Percentiles rank a stretch among this genome's conserved stretches.
These are phyloP conservation scores for Plasmodium vivax DNA, from an alignment of 169 alveolate genomes.

Conservation along the genomic window DNA sequence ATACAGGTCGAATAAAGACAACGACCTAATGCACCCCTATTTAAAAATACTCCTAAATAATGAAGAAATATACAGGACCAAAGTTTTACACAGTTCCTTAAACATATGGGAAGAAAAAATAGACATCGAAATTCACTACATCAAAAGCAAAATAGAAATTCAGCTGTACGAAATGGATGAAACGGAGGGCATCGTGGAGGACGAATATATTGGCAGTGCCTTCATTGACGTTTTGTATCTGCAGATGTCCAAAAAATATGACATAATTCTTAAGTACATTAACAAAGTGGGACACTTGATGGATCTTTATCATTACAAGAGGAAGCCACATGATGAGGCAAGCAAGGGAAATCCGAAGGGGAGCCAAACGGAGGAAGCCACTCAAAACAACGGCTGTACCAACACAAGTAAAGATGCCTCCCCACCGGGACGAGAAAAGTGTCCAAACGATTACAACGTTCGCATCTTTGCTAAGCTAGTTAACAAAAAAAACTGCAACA, in stretches of 20 bases:
- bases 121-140: slow-evolving; percentile 71
- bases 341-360: neutral
- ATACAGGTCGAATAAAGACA: slow-evolving; percentile 47
- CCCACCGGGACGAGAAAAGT: neutral
- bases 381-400: neutral
- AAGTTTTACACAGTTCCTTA: slow-evolving; percentile 28
- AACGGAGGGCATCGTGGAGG: slow-evolving; percentile 73
- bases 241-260: slow-evolving; percentile 43
- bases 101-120: slow-evolving; percentile 69
- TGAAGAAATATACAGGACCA: slow-evolving; percentile 52
- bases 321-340: neutral
- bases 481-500: slow-evolving; percentile 25
- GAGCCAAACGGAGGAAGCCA: neutral
- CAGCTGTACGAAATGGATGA: slow-evolving; percentile 71
- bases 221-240: slow-evolving; percentile 30
- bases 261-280: slow-evolving; percentile 39
- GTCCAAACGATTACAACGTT: slow-evolving; percentile 42
- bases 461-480: slow-evolving; percentile 37
- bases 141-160: slow-evolving; percentile 63
- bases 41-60: slow-evolving; percentile 55
- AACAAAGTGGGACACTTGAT: slow-evolving; percentile 25
- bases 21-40: slow-evolving; percentile 70
- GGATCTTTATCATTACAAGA: slow-evolving; percentile 23
- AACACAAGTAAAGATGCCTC: neutral
- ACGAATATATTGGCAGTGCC: slow-evolving; percentile 75